phyloP scores from a whole-genome alignment of 2,329 filamentous ascomycete species.

The Arthrobotrys musiformis region DNA sequence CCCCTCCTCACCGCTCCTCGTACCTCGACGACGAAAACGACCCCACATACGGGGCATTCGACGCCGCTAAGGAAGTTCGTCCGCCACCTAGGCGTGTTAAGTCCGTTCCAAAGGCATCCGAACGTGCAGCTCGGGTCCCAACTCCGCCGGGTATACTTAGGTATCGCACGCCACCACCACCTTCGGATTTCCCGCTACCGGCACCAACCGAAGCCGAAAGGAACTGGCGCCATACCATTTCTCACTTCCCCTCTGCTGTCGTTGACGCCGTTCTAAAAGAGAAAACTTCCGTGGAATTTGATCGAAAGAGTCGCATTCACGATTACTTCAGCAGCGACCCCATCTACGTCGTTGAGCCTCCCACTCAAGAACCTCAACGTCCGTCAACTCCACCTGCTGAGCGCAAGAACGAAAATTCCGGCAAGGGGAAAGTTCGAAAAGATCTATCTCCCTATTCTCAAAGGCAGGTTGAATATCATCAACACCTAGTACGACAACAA shows the following conservation, averaged over 20 bases:
- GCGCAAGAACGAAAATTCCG: too few species aligned
- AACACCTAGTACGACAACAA: too few species aligned
- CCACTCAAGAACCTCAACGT: background rate
- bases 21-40: background rate
- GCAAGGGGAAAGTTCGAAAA: too few species aligned
- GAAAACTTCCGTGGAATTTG: background rate
- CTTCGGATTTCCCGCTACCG: background rate
- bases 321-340: background rate
- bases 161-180: conserved; percentile 4
- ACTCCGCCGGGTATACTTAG: conserved; percentile 39
- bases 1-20: background rate
- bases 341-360: background rate
- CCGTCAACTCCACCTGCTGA: background rate
- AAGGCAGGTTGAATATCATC: too few species aligned
- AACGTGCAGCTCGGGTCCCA: conserved; percentile 3
- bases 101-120: conserved; percentile 12
- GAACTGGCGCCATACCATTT: background rate
- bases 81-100: background rate
- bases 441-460: too few species aligned
- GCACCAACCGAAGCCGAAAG: background rate
- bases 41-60: background rate
- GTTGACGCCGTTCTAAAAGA: background rate
- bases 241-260: background rate
- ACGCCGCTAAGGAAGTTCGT: conserved; percentile 1
- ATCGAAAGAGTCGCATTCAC: background rate